These are phyloP conservation scores for Volvox carteri DNA, from an alignment of 163 green algal species.

Conservation along the genomic window DNA sequence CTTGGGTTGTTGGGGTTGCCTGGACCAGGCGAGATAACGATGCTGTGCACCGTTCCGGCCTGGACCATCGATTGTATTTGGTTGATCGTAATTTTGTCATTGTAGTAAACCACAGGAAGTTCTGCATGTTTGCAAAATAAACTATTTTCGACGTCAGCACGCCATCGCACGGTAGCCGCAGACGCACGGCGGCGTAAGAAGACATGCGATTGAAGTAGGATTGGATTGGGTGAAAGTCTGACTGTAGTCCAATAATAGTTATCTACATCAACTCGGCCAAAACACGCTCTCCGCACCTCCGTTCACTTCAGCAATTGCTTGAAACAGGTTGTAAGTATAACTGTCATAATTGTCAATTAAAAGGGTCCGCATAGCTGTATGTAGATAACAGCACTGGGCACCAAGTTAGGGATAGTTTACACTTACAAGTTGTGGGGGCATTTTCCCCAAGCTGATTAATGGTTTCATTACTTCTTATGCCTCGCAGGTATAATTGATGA, in stretches of 20 bases:
- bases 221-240: too few species aligned
- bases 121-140: background rate
- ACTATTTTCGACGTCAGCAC: background rate
- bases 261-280: background rate
- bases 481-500: background rate
- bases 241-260: too few species aligned
- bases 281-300: slow-evolving; percentile 52
- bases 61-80: slow-evolving; percentile 72
- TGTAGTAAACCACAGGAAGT: slow-evolving; percentile 85
- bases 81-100: slow-evolving; percentile 82
- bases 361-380: slow-evolving; percentile 71
- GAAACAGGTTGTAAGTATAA: slow-evolving; percentile 98
- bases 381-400: background rate
- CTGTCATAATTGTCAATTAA: slow-evolving; percentile 98
- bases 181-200: slow-evolving; percentile 23
- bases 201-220: background rate
- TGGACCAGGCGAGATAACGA: slow-evolving; percentile 95
- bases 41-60: slow-evolving; percentile 71
- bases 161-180: background rate
- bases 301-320: slow-evolving; percentile 74
- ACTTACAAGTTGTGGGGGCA: too few species aligned
- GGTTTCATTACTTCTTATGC: background rate
- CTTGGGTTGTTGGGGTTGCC: slow-evolving; percentile 78
- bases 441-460: too few species aligned
- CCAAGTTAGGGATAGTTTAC: too few species aligned